A percentile compares a stretch with the other conserved stretches of the same genome.
phyloP scores from a whole-genome alignment of 305 asterid species.

The Petunia hybrid region DNA sequence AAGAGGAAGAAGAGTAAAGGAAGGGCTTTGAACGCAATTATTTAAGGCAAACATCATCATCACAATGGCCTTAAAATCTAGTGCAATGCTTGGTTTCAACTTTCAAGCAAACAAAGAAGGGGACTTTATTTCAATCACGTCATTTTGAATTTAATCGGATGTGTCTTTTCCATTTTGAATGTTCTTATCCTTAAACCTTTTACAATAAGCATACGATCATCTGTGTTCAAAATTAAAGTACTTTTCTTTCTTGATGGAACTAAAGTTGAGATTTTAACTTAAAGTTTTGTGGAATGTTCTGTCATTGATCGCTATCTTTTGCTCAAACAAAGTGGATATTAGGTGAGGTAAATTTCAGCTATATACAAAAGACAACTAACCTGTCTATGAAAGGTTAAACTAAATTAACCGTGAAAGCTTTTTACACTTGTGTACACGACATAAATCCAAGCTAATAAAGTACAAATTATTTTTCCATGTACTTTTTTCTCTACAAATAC shows the following conservation, averaged over 20 bases:
- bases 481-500: no score
- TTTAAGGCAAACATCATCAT: not conserved
- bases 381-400: not conserved
- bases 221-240: not conserved
- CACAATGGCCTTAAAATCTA: not conserved
- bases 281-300: no score
- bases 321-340: not conserved
- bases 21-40: not conserved
- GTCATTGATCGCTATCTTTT: no score
- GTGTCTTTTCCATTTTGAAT: not conserved
- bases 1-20: not conserved
- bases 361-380: no score
- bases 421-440: not conserved
- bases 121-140: not conserved
- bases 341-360: not conserved
- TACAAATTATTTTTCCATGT: no score
- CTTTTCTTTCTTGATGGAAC: no score
- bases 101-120: not conserved
- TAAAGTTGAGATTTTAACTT: no score
- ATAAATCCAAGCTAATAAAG: not conserved
- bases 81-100: not conserved
- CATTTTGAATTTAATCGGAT: not conserved
- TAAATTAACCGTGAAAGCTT: not conserved
- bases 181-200: not conserved
- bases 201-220: not conserved